Percentiles rank a stretch among this genome's conserved stretches.
These are phyloP conservation scores for Brassica carinata DNA, from an alignment of 345 rosid genomes.

Conservation along the genomic window DNA sequence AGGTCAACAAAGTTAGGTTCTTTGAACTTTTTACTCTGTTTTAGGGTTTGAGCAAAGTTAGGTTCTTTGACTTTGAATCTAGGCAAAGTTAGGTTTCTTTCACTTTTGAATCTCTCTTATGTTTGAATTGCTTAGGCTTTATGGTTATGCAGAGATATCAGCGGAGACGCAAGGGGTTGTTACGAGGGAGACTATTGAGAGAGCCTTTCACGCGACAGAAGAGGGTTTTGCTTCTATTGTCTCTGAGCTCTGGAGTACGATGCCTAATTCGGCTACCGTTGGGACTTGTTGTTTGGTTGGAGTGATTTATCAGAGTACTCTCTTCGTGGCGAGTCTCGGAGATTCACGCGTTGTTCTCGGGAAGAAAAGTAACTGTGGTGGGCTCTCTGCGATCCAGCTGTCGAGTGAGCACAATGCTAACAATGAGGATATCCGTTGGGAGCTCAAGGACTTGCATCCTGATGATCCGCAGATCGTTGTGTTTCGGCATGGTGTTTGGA, in stretches of 20 bases:
- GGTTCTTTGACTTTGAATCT: constrained; percentile 27
- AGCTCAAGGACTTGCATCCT: constrained; percentile 82
- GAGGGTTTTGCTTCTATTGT: constrained; percentile 78
- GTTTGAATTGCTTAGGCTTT: constrained; percentile 71
- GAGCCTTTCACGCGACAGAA: constrained; percentile 76
- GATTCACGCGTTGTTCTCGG: constrained; percentile 87
- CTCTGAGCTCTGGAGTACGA: constrained; percentile 62
- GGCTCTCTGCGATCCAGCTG: constrained; percentile 74
- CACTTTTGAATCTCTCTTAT: constrained; percentile 47
- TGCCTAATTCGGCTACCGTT: constrained; percentile 69
- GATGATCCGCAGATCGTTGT: constrained; percentile 85
- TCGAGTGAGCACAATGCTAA: constrained; percentile 95
- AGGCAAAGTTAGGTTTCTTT: constrained; percentile 28
- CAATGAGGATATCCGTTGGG: constrained; percentile 73
- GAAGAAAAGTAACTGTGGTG: constrained; percentile 77
- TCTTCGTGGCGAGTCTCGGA: constrained; percentile 85
- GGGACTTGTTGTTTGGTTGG: constrained; percentile 96
- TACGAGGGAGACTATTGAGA: constrained; percentile 66
- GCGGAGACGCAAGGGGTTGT: constrained; percentile 72
- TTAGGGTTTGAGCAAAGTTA: constrained; percentile 15
- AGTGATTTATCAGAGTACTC: constrained; percentile 70
- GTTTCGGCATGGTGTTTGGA: constrained; percentile 88
- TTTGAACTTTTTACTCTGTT: background rate
- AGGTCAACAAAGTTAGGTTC: background rate
- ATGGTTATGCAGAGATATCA: constrained; percentile 83